A percentile compares a stretch with the other conserved stretches of the same genome.
Evolutionary conservation across 352 stramenopile species (phyloP).

Genomic region (Blastocystis sp.): DNA sequence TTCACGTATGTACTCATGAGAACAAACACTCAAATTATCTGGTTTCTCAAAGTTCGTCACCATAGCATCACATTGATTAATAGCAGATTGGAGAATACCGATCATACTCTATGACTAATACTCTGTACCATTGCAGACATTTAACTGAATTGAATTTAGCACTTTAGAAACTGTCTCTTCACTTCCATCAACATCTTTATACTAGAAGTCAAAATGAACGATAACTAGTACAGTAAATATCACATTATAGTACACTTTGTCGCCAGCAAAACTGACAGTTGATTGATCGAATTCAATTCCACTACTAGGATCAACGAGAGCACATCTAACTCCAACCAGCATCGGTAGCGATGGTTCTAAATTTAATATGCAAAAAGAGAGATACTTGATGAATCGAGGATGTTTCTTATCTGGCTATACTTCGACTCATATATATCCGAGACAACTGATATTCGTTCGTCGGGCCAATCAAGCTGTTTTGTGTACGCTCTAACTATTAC

Average conservation of each 20-base stretch:
- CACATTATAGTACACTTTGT: slow-evolving; percentile 15
- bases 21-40: too few species aligned
- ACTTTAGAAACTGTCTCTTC: background rate
- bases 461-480: background rate
- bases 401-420: background rate
- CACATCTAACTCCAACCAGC: background rate
- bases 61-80: background rate
- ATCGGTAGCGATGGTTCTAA: background rate
- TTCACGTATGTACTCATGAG: background rate
- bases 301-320: background rate
- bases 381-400: background rate
- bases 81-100: background rate
- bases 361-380: background rate
- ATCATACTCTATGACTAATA: background rate
- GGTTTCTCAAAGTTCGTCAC: too few species aligned
- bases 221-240: background rate
- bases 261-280: background rate
- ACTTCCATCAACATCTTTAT: slow-evolving; percentile 7
- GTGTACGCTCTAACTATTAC: background rate
- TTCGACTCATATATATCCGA: background rate
- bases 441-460: background rate
- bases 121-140: background rate
- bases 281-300: background rate
- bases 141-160: background rate
- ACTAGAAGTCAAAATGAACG: background rate